phyloP scores from a whole-genome alignment of 495 filamentous ascomycete genomes.

The Aspergillus bertholletiae region DNA sequence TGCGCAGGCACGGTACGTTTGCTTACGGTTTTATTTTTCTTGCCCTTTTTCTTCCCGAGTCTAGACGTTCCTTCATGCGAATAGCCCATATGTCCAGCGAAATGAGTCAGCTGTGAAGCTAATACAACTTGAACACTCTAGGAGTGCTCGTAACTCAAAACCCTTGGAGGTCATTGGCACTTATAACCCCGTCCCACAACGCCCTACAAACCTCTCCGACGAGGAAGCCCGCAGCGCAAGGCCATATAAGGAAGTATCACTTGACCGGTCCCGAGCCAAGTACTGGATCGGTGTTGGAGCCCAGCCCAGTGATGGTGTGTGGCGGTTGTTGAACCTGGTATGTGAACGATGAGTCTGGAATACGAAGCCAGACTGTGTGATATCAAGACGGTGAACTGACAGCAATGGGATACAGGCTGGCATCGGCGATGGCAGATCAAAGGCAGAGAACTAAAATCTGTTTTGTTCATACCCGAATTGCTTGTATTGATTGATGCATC shows the following conservation, averaged over 20 bases:
- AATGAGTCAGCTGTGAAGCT: conserved; percentile 16
- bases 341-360: conserved; percentile 20
- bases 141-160: conserved; percentile 72
- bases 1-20: conserved; percentile 80
- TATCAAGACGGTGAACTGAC: neutral
- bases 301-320: conserved; percentile 84
- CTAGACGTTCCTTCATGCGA: neutral
- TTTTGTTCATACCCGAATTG: neutral
- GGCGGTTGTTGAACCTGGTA: conserved; percentile 85
- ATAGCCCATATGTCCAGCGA: conserved; percentile 26
- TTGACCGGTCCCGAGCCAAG: conserved; percentile 75
- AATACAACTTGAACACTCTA: conserved; percentile 8
- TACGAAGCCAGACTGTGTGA: neutral
- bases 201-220: conserved; percentile 58
- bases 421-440: neutral
- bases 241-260: conserved; percentile 81
- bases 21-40: conserved; percentile 3
- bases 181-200: conserved; percentile 83
- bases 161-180: conserved; percentile 94
- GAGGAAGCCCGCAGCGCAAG: conserved; percentile 51
- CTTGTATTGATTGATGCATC: neutral
- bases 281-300: conserved; percentile 98
- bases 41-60: neutral
- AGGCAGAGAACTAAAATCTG: neutral
- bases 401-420: neutral